phyloP scores from a whole-genome alignment of 257 asterid species.

The Ehretia macrophylla region DNA sequence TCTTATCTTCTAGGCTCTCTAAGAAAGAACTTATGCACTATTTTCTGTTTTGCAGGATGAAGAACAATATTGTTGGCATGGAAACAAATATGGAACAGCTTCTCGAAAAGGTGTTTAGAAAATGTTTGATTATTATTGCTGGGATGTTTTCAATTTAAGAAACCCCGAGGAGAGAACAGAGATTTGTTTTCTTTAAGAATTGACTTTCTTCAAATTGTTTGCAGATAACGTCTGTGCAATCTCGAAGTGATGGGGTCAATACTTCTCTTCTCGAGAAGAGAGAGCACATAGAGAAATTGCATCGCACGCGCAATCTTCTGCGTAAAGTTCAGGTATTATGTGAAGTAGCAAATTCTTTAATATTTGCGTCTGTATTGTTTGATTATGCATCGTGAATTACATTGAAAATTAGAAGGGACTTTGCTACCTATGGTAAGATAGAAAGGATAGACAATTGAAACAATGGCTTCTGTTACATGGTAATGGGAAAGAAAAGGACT shows the following conservation, averaged over 20 bases:
- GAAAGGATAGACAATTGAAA: too few species aligned
- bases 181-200: slow-evolving; percentile 8
- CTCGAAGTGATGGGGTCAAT: slow-evolving; percentile 95
- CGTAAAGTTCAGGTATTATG: slow-evolving; percentile 89
- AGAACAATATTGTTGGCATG: slow-evolving; percentile 92
- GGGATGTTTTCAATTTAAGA: background rate
- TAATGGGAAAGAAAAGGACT: background rate
- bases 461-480: too few species aligned
- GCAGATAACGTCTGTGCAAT: slow-evolving; percentile 95
- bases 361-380: background rate
- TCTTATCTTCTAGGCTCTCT: slow-evolving; percentile 1
- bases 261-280: slow-evolving; percentile 93
- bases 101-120: slow-evolving; percentile 84
- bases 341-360: slow-evolving; percentile 10
- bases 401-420: background rate
- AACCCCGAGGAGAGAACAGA: background rate
- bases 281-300: slow-evolving; percentile 96
- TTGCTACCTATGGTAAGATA: too few species aligned
- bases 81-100: slow-evolving; percentile 98
- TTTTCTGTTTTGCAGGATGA: slow-evolving; percentile 62
- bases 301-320: slow-evolving; percentile 88
- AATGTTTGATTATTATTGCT: slow-evolving; percentile 2
- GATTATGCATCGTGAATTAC: background rate
- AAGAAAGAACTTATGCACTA: background rate
- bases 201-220: slow-evolving; percentile 15